Conservation (phyloP, 208 protist species). For the Crithidia expoeki region DNA sequence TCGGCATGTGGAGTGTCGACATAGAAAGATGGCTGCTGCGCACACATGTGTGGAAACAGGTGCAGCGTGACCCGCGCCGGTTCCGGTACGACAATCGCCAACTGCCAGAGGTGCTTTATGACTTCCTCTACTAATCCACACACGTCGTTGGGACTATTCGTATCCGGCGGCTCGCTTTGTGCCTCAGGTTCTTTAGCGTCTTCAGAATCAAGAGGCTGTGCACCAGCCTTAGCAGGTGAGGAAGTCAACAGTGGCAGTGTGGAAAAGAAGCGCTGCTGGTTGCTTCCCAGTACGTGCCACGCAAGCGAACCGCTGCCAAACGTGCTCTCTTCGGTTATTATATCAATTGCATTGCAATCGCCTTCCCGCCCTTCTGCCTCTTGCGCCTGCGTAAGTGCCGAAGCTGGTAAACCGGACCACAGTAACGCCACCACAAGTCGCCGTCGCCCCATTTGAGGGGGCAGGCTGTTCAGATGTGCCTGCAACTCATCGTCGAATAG, state of each 20-base stretch:
- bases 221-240: background rate
- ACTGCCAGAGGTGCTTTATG: constrained; percentile 24
- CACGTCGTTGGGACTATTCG: constrained; percentile 4
- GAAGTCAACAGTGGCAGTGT: background rate
- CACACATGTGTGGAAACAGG: constrained; percentile 3
- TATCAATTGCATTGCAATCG: background rate
- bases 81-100: constrained; percentile 19
- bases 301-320: constrained; percentile 76
- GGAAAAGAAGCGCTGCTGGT: constrained; percentile 35
- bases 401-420: constrained; percentile 50
- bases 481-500: constrained; percentile 23
- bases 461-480: constrained; percentile 40
- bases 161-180: background rate
- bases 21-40: background rate
- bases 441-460: constrained; percentile 38
- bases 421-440: constrained; percentile 53
- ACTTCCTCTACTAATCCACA: constrained; percentile 6
- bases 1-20: background rate
- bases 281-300: constrained; percentile 54
- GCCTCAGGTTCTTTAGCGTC: background rate
- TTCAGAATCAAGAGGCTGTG: background rate
- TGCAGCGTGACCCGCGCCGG: constrained; percentile 3
- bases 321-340: too few relatives aligned
- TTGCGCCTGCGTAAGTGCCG: background rate
- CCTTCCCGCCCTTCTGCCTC: background rate